Evolutionary conservation across 441 rosid species (phyloP).

Genomic region (Gossypium schwendimanii): DNA sequence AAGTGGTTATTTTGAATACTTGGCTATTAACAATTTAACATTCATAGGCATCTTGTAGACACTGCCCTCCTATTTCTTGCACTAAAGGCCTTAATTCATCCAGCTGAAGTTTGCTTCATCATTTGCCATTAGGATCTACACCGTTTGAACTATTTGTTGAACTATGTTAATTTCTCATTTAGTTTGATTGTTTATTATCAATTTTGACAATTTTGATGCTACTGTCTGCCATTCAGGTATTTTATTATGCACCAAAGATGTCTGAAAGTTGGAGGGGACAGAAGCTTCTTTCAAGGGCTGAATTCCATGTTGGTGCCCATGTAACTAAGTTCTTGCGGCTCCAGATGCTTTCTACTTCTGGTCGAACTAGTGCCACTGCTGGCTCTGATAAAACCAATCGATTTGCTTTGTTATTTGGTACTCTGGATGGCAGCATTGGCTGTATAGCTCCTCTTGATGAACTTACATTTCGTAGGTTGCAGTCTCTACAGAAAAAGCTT

Average conservation of each 20-base stretch:
- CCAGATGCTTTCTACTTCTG: conserved; percentile 71
- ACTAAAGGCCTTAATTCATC: background rate
- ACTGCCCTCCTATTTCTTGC: background rate
- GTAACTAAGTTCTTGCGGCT: conserved; percentile 84
- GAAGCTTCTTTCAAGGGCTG: conserved; percentile 92
- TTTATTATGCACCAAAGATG: conserved; percentile 93
- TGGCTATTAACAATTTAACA: background rate
- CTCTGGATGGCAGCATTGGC: conserved; percentile 92
- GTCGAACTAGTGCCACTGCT: conserved; percentile 44
- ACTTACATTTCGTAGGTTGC: conserved; percentile 90
- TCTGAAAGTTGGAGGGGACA: conserved; percentile 98
- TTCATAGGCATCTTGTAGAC: background rate
- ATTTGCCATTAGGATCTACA: conserved; percentile 3
- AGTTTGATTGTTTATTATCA: background rate
- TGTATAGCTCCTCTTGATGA: conserved; percentile 96
- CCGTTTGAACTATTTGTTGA: background rate
- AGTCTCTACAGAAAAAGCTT: conserved; percentile 82
- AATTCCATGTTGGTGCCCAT: conserved; percentile 90
- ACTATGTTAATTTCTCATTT: background rate
- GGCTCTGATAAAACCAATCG: conserved; percentile 87
- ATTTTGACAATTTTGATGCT: conserved; percentile 6
- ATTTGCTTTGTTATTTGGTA: conserved; percentile 78
- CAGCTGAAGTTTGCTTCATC: background rate
- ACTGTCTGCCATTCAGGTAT: conserved; percentile 44
- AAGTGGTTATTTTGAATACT: background rate